A percentile compares a stretch with the other conserved stretches of the same genome.
phyloP scores from a whole-genome alignment of 805 yeast species.

The Yamadazyma ubonensis region DNA sequence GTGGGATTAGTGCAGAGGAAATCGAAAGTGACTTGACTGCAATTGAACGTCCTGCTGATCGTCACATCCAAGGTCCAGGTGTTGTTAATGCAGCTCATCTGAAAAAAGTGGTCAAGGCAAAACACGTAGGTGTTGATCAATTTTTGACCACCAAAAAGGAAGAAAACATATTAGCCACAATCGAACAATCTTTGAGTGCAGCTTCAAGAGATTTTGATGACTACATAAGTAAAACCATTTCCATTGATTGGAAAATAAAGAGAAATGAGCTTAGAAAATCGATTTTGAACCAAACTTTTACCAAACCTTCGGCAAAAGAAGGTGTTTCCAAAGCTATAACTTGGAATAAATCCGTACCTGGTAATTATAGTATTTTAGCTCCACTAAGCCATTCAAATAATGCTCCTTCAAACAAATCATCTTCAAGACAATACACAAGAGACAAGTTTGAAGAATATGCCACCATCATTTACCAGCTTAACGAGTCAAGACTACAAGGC shows the following conservation, averaged over 20 bases:
- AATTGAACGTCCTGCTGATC: conserved; percentile 15
- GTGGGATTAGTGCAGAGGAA: conserved; percentile 85
- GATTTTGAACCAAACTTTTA: conserved; percentile 35
- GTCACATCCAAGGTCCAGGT: conserved; percentile 4
- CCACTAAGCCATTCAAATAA: conserved; percentile 22
- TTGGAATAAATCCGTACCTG: conserved; percentile 37
- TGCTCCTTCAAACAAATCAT: conserved; percentile 4
- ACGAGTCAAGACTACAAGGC: conserved; percentile 60
- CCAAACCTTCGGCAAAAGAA: conserved; percentile 1
- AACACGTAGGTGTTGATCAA: conserved; percentile 47
- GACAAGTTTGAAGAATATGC: conserved; percentile 76
- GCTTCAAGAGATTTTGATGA: conserved; percentile 83
- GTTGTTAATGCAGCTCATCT: background rate
- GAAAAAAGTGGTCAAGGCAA: conserved; percentile 13
- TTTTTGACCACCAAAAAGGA: conserved; percentile 72
- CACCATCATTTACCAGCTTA: conserved; percentile 64
- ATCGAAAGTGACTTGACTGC: conserved; percentile 58
- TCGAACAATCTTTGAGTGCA: conserved; percentile 70
- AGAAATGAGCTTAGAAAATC: conserved; percentile 71
- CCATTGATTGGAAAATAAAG: conserved; percentile 81
- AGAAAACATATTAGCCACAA: conserved; percentile 76
- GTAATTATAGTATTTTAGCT: conserved; percentile 32
- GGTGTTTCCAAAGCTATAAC: conserved; percentile 21
- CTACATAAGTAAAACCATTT: conserved; percentile 67
- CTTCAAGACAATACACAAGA: conserved; percentile 37